These are phyloP conservation scores for Urtica urens DNA, from an alignment of 306 rosid genomes.

Conservation along the genomic window DNA sequence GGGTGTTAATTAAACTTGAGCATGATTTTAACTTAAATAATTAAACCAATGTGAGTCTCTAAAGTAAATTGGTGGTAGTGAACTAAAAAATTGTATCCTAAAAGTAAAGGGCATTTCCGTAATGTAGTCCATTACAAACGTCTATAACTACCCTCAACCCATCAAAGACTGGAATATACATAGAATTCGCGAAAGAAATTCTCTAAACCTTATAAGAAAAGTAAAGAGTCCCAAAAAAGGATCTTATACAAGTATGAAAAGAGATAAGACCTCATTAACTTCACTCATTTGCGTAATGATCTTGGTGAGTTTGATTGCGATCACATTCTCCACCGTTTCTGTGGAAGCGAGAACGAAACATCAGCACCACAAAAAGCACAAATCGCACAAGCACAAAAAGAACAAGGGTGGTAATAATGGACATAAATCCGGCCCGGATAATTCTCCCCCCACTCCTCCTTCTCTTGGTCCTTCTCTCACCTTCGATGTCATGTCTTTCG, in stretches of 20 bases:
- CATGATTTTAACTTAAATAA: not conserved
- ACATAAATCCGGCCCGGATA: constrained; percentile 16
- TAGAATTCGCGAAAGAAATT: no score
- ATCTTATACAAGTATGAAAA: constrained; percentile 23
- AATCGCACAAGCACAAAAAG: constrained; percentile 34
- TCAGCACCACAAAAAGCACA: constrained; percentile 33
- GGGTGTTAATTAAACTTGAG: no score
- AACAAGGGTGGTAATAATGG: constrained; percentile 19
- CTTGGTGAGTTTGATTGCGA: constrained; percentile 20
- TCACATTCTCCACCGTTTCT: constrained; percentile 26
- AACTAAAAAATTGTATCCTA: constrained; percentile 10
- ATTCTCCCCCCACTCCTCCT: constrained; percentile 31
- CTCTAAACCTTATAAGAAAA: constrained; percentile 1
- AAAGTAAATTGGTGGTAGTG: constrained; percentile 2
- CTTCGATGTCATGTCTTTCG: constrained; percentile 53
- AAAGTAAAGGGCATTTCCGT: constrained; percentile 19
- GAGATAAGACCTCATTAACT: constrained; percentile 20
- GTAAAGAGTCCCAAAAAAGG: not conserved
- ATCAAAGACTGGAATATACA: no score
- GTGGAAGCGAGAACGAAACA: constrained; percentile 66
- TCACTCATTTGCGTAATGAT: constrained; percentile 27
- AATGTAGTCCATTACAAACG: constrained; percentile 26
- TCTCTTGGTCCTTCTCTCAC: constrained; percentile 29
- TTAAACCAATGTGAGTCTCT: not conserved
- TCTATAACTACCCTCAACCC: constrained; percentile 29